These are phyloP conservation scores for Rhizomucor pusillus DNA, from an alignment of 371 early-diverging fungal species.

Conservation along the genomic window DNA sequence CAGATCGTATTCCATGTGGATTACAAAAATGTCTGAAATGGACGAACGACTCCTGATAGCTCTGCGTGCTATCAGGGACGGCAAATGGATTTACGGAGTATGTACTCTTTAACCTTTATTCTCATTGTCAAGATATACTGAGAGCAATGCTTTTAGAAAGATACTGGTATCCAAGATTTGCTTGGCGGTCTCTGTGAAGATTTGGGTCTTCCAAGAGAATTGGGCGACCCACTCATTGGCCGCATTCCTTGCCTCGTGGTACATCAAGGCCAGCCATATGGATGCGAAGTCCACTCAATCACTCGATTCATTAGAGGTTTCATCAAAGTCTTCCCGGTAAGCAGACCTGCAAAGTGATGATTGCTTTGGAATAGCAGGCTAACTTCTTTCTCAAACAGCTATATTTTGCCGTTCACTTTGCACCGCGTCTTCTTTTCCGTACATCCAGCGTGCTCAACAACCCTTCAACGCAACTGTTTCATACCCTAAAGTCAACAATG, in stretches of 20 bases:
- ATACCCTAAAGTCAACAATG: slow-evolving; percentile 44
- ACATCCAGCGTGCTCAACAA: slow-evolving; percentile 33
- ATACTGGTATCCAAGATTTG: slow-evolving; percentile 28
- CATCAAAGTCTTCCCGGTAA: slow-evolving; percentile 41
- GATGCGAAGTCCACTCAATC: slow-evolving; percentile 40
- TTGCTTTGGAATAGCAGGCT: no score
- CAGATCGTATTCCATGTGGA: slow-evolving; percentile 62
- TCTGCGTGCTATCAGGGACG: slow-evolving; percentile 41
- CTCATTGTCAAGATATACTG: slow-evolving; percentile 12
- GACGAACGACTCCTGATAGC: slow-evolving; percentile 52
- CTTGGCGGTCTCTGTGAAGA: slow-evolving; percentile 35
- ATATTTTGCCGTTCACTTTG: slow-evolving; percentile 60
- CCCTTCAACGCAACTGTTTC: slow-evolving; percentile 28
- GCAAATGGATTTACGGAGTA: slow-evolving; percentile 51
- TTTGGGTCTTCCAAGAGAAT: slow-evolving; percentile 34
- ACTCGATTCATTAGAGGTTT: slow-evolving; percentile 47
- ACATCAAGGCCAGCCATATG: slow-evolving; percentile 41
- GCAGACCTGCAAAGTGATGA: neutral
- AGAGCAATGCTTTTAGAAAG: slow-evolving; percentile 22
- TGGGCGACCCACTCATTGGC: slow-evolving; percentile 38
- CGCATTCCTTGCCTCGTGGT: slow-evolving; percentile 43
- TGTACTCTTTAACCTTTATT: slow-evolving; percentile 7
- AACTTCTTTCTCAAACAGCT: slow-evolving; percentile 26
- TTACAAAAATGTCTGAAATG: slow-evolving; percentile 60
- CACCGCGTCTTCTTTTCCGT: slow-evolving; percentile 56